Conservation (phyloP, 768 basidiomycete genomes). For the Daedaleopsis sinensis region DNA sequence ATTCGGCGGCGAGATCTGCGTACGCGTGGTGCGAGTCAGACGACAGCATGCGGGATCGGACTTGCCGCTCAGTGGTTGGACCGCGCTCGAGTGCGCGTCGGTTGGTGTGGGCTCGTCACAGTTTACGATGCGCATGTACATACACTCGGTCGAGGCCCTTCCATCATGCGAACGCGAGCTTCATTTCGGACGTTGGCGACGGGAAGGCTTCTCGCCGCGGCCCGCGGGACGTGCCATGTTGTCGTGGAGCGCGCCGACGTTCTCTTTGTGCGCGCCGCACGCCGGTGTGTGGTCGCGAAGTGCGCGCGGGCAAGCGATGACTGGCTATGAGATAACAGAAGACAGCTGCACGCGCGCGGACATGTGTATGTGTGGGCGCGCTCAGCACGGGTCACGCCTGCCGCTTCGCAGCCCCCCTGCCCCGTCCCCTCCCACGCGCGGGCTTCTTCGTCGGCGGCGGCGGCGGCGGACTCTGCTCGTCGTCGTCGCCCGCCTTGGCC, state of each 20-base stretch:
- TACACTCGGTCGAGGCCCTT: conserved; percentile 6
- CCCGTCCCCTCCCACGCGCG: conserved; percentile 23
- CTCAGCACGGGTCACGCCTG: conserved; percentile 20
- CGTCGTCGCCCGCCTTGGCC: conserved; percentile 12
- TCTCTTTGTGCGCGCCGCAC: neutral
- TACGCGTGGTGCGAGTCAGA: neutral
- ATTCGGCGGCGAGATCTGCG: neutral
- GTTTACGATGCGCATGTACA: too few species aligned
- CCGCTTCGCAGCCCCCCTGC: conserved; percentile 17
- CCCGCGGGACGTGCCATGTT: neutral
- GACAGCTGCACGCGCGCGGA: neutral
- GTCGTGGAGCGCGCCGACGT: neutral
- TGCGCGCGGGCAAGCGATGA: conserved; percentile 1
- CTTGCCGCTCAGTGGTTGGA: neutral
- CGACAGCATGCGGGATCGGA: neutral
- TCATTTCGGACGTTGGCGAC: conserved; percentile 12
- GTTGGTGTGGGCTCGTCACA: conserved; percentile 16
- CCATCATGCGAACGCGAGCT: conserved; percentile 9
- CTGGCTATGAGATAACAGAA: conserved; percentile 9
- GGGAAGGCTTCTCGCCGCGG: conserved; percentile 7
- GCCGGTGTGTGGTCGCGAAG: neutral
- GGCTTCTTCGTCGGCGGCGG: conserved; percentile 17
- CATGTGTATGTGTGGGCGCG: neutral
- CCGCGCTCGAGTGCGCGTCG: conserved; percentile 2
- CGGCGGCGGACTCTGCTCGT: conserved; percentile 13